A percentile compares a stretch with the other conserved stretches of the same genome.
These are phyloP conservation scores for Lachancea sp. DNA, from an alignment of 805 yeast genomes.

Conservation along the genomic window DNA sequence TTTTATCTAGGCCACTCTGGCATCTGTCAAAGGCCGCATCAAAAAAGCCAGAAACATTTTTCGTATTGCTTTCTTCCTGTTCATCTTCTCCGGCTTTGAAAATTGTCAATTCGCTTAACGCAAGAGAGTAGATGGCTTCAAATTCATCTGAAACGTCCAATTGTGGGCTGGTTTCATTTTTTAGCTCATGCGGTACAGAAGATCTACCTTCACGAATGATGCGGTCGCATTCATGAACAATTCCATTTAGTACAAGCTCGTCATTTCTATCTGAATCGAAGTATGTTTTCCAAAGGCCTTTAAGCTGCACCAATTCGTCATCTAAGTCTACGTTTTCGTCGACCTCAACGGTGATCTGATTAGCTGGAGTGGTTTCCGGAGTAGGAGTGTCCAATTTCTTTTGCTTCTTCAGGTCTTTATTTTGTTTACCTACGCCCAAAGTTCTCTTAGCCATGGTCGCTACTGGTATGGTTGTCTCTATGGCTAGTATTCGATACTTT, in stretches of 20 bases:
- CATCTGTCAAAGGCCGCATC: slow-evolving; percentile 69
- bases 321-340: slow-evolving; percentile 65
- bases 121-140: slow-evolving; percentile 67
- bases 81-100: slow-evolving; percentile 44
- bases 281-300: slow-evolving; percentile 66
- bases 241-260: slow-evolving; percentile 67
- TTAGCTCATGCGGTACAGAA: slow-evolving; percentile 13
- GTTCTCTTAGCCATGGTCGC: slow-evolving; percentile 55
- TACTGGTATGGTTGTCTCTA: not conserved
- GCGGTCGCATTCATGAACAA: slow-evolving; percentile 89
- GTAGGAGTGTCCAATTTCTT: slow-evolving; percentile 17
- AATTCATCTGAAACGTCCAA: slow-evolving; percentile 43
- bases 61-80: slow-evolving; percentile 14
- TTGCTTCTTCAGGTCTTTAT: slow-evolving; percentile 36
- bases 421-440: slow-evolving; percentile 55
- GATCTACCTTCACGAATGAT: slow-evolving; percentile 43
- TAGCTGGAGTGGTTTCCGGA: slow-evolving; percentile 22
- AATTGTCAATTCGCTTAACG: slow-evolving; percentile 57
- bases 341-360: slow-evolving; percentile 58
- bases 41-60: slow-evolving; percentile 47
- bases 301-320: slow-evolving; percentile 72
- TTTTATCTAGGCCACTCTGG: slow-evolving; percentile 47
- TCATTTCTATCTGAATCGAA: slow-evolving; percentile 49
- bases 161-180: slow-evolving; percentile 7
- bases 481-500: not conserved